Evolutionary conservation across 2,329 filamentous ascomycete species (phyloP), one percentile per base, ranked within the genome.

Genomic region (Stagonosporopsis cucurbitacearum): DNA sequence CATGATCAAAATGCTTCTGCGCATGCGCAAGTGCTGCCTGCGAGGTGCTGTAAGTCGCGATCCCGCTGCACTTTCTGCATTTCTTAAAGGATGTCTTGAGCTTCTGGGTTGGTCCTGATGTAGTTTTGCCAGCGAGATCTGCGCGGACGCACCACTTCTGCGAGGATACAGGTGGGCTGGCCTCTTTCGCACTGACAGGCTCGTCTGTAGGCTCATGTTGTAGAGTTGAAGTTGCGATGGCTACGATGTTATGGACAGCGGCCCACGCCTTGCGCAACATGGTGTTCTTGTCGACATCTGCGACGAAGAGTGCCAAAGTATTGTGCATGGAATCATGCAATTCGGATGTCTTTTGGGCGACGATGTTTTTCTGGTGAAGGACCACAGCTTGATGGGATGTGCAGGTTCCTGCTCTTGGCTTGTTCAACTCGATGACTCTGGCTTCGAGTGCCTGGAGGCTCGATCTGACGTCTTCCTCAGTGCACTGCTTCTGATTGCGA

Each of bases 241-340:
- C 22, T 12, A 42, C 19, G 9, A 73, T 58, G n/a, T 57, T 66
- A 2, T 39, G 45, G 58, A 72, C 54, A 9, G 66, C 66, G 9
- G 64, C 65, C 66, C 69, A 72, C 1, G 66, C 20, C 53, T 72
- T 73, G 32, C 64, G 59, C 13, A 73, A 46, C 28, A 69, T 54
- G 0, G 48, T 48, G 40, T 49, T 61, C 15, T 64, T 54, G 17
- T 71, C 59, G 1, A 64, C 42, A 19, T 71, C 58, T 2, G 40
- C 33, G 9, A 71, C 62, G 25, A 72, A 74, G 0, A 73, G 61
- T 25, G 43, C 40, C 2, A 69, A 22, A 2, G 63, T 72, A 5
- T 28, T 35, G 6, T 58, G 44, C 20, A 68, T 51, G n/a, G 52
- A 41, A 2, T 58, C 39, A 8, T 62, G 53, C 4, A 73, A 54